Conservation (phyloP, 148 eudicot genomes). For the Arctostaphylos glauca region DNA sequence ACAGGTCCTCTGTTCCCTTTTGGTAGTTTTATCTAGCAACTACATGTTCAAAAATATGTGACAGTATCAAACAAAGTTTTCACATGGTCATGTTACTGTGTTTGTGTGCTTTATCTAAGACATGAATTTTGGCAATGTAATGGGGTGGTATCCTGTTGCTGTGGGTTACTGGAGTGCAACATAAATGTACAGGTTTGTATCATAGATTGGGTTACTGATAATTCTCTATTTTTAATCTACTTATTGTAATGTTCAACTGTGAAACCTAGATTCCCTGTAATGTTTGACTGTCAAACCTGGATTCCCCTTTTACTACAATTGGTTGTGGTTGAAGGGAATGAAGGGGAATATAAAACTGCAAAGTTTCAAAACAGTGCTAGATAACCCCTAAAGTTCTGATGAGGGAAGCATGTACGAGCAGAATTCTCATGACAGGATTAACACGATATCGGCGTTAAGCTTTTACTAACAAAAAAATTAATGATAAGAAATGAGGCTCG, state of each 20-base stretch:
- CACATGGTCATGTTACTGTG: not conserved
- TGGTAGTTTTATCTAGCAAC: not conserved
- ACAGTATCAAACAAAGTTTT: not conserved
- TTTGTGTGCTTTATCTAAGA: not conserved
- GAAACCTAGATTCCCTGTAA: not conserved
- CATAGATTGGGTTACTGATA: not conserved
- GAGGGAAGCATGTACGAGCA: not conserved
- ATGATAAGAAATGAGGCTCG: not conserved
- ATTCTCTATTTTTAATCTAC: not conserved
- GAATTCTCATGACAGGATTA: not conserved
- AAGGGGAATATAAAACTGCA: not conserved
- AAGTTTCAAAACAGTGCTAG: not conserved
- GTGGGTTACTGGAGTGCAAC: not conserved
- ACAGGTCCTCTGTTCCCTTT: conserved; percentile 54
- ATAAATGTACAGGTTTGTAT: too few relatives aligned
- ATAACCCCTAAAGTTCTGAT: not conserved
- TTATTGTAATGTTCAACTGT: not conserved
- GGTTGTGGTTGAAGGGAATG: not conserved
- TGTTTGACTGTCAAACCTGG: not conserved
- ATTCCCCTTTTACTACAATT: not conserved
- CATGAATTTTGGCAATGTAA: not conserved
- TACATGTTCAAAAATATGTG: not conserved
- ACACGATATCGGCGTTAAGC: not conserved
- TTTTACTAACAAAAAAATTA: not conserved
- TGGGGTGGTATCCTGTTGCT: not conserved